A percentile compares a stretch with the other conserved stretches of the same genome.
These are phyloP conservation scores for Candida yuanshanica DNA, from an alignment of 805 yeast species.

Conservation along the genomic window DNA sequence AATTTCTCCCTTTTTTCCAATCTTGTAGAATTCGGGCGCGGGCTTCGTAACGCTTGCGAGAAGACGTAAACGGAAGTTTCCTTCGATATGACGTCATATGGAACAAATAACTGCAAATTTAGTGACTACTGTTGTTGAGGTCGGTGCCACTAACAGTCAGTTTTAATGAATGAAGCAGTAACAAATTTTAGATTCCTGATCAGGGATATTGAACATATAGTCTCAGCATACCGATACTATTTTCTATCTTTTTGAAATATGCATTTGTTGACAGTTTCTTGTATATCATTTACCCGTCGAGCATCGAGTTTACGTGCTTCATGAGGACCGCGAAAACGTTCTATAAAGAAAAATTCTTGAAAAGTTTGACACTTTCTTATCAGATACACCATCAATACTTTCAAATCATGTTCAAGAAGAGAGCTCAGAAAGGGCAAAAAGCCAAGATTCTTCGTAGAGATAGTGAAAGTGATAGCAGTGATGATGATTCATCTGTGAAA, in stretches of 20 bases:
- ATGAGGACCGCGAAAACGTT: not conserved
- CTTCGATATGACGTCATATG: not conserved
- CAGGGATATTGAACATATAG: too few species aligned
- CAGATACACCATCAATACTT: not conserved
- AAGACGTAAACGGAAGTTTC: too few species aligned
- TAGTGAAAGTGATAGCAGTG: constrained; percentile 6
- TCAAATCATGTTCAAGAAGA: constrained; percentile 34
- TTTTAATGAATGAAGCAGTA: too few species aligned
- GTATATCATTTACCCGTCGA: too few species aligned
- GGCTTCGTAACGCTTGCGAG: not conserved
- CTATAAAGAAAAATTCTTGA: not conserved
- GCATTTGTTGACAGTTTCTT: too few species aligned
- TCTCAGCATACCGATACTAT: too few species aligned
- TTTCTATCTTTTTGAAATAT: too few species aligned
- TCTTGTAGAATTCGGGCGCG: not conserved
- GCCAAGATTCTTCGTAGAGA: constrained; percentile 7
- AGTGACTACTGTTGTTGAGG: too few species aligned
- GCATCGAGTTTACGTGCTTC: too few species aligned
- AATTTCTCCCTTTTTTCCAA: not conserved
- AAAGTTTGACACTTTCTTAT: not conserved
- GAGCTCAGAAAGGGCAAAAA: constrained; percentile 22
- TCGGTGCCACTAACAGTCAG: too few species aligned
- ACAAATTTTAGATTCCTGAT: too few species aligned
- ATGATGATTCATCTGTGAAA: constrained; percentile 1
- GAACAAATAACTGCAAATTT: too few species aligned